A percentile compares a stretch with the other conserved stretches of the same genome.
Conservation (phyloP, 345 rosid species). For the Brassica rapa region DNA sequence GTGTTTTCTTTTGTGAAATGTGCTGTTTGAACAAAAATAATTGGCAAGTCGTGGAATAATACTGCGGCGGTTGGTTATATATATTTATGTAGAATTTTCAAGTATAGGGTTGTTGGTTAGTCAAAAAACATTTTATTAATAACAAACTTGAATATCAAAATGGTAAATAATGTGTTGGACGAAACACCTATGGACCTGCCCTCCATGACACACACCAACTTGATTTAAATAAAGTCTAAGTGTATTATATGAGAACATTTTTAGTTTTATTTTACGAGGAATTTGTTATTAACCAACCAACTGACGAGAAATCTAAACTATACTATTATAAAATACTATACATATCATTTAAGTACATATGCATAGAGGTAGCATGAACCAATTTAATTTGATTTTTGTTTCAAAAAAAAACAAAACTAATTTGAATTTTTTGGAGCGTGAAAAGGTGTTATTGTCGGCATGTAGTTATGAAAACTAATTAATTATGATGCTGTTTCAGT, state of each 20-base stretch:
- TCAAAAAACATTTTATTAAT: constrained; percentile 27
- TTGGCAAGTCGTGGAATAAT: constrained; percentile 32
- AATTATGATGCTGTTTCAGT: neutral
- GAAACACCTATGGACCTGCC: constrained; percentile 43
- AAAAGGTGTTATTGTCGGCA: neutral
- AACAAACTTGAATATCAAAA: constrained; percentile 33
- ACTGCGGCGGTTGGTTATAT: constrained; percentile 35
- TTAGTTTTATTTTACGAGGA: neutral
- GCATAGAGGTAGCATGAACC: constrained; percentile 27
- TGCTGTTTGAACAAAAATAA: constrained; percentile 34
- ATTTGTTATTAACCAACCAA: neutral
- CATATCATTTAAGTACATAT: neutral
- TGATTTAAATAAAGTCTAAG: constrained; percentile 9
- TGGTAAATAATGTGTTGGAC: constrained; percentile 30
- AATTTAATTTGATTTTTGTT: neutral
- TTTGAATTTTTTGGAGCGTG: neutral
- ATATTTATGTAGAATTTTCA: constrained; percentile 8
- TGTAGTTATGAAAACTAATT: neutral
- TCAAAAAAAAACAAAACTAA: too few species aligned
- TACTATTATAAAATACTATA: neutral
- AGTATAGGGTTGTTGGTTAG: constrained; percentile 33
- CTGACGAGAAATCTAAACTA: neutral
- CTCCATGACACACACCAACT: constrained; percentile 41
- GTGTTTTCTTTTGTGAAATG: constrained; percentile 11
- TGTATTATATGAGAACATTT: constrained; percentile 24